Evolutionary conservation across 768 basidiomycete species (phyloP), one percentile per base, ranked within the genome.

Genomic region (Xerocomellus dryophilus): DNA sequence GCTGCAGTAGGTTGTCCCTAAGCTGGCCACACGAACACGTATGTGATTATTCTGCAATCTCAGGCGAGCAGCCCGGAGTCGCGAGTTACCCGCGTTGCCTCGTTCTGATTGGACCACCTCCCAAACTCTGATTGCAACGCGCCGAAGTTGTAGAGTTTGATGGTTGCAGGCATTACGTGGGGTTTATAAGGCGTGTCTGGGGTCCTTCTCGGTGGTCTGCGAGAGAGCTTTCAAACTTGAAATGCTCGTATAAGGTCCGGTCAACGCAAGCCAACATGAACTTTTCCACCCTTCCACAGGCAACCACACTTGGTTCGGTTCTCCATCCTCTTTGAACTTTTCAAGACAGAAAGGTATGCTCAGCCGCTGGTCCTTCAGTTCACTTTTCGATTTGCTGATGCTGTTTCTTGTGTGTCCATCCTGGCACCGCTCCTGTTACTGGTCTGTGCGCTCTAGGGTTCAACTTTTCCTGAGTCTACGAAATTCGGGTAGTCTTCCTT

Each of bases 211-310:
- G 49, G 56, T 45, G 50, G 66, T 59, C 59, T 62, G 62, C 51
- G 53, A 58, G 42, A 59, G 56, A 40, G 54, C 31, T 45, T 47
- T 61, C 65, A 61, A 61, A 65, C 60, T 55, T 43, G 59, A 53
- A 65, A 51, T 60, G 58, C 65, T 75, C 66, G 74, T 82, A 82
- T 81, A 82, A 83, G 81, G 78, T 76, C 80, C 79, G 81, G 72
- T 59, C 71, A 74, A 74, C 70, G 71, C 73, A 68, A 75, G 72
- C 71, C 69, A 77, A 75, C 74, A 79, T 78, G 75, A 65, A 72
- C 71, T 72, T 76, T 76, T 74, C 68, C 63, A 56, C 76, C 73
- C 71, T 73, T 74, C 71, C 57, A 56, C 65, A 64, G 61, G 57
- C 71, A 71, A 70, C 70, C 72, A 71, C 71, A 62, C 63, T 59